Conservation (phyloP, 2,329 filamentous ascomycete genomes). For the Pyrenophora teres region DNA sequence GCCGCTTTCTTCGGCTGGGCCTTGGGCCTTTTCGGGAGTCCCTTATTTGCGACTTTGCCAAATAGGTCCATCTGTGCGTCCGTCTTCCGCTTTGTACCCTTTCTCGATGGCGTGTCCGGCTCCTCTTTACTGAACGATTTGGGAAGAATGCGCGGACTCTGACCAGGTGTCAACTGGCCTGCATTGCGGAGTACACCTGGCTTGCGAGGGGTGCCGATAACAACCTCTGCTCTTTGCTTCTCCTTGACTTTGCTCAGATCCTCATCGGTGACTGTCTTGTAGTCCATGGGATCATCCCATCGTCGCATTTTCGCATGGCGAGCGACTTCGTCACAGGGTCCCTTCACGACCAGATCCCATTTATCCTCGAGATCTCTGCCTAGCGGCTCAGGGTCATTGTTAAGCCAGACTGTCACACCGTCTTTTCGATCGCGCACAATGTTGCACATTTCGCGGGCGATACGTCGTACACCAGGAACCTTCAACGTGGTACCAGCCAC, state of each 20-base stretch:
- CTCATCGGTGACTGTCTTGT: constrained; percentile 44
- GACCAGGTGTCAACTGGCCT: constrained; percentile 44
- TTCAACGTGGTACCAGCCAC: constrained; percentile 96
- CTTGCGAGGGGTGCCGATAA: constrained; percentile 43
- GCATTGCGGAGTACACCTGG: constrained; percentile 32
- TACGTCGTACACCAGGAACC: constrained; percentile 86
- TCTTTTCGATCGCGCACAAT: constrained; percentile 81
- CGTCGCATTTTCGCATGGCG: constrained; percentile 65
- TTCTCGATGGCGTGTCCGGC: constrained; percentile 40
- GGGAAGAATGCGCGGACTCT: constrained; percentile 42
- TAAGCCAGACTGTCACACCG: constrained; percentile 92
- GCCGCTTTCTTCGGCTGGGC: constrained; percentile 38
- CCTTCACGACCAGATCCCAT: constrained; percentile 89
- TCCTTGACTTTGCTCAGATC: constrained; percentile 38
- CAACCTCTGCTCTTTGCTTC: constrained; percentile 39
- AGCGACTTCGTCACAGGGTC: constrained; percentile 87
- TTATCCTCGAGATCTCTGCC: constrained; percentile 86
- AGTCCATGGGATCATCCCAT: constrained; percentile 58
- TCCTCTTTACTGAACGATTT: constrained; percentile 29
- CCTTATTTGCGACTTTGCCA: constrained; percentile 30
- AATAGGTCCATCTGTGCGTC: constrained; percentile 28
- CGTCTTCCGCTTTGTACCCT: constrained; percentile 40
- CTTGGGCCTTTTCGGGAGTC: constrained; percentile 29
- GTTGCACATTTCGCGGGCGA: constrained; percentile 88
- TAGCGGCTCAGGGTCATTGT: constrained; percentile 81